phyloP scores from a whole-genome alignment of 306 rosid genomes.

The Cajanus cajan region DNA sequence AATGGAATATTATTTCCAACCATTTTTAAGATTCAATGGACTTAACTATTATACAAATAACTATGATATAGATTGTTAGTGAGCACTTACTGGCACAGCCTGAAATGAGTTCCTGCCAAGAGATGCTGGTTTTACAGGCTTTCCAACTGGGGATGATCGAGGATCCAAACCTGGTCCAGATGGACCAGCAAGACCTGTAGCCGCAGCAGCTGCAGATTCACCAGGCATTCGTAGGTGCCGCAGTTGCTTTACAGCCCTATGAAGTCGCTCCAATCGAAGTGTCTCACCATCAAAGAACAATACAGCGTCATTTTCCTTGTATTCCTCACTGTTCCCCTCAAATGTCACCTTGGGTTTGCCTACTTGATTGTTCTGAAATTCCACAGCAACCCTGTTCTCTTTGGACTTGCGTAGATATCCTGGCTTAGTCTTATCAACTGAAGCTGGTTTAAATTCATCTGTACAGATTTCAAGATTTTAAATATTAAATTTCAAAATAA shows the following conservation, averaged over 20 bases:
- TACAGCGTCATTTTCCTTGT: slow-evolving; percentile 81
- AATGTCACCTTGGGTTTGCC: slow-evolving; percentile 93
- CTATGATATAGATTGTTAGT: slow-evolving; percentile 1
- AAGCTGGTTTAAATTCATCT: slow-evolving; percentile 95
- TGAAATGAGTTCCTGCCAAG: slow-evolving; percentile 49
- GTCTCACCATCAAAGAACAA: slow-evolving; percentile 82
- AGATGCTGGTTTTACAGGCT: slow-evolving; percentile 47
- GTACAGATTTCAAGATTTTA: slow-evolving; percentile 25
- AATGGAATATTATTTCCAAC: not conserved
- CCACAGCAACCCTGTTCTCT: slow-evolving; percentile 82
- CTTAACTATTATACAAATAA: not conserved
- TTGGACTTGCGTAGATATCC: slow-evolving; percentile 77
- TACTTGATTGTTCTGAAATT: slow-evolving; percentile 80
- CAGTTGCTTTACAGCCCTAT: slow-evolving; percentile 80
- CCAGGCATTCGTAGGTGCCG: slow-evolving; percentile 81
- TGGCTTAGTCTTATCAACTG: slow-evolving; percentile 75
- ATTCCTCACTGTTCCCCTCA: slow-evolving; percentile 85
- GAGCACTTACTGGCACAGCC: slow-evolving; percentile 53
- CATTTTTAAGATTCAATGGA: not conserved
- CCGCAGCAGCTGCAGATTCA: slow-evolving; percentile 56
- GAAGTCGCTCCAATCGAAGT: slow-evolving; percentile 74
- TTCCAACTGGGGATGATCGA: slow-evolving; percentile 69
- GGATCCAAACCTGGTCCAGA: slow-evolving; percentile 55
- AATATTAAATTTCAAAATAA: slow-evolving; percentile 1
- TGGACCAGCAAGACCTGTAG: slow-evolving; percentile 32